Evolutionary conservation across 2,329 filamentous ascomycete species (phyloP), one percentile per base, ranked within the genome.

Genomic region (Neonectria hederae): DNA sequence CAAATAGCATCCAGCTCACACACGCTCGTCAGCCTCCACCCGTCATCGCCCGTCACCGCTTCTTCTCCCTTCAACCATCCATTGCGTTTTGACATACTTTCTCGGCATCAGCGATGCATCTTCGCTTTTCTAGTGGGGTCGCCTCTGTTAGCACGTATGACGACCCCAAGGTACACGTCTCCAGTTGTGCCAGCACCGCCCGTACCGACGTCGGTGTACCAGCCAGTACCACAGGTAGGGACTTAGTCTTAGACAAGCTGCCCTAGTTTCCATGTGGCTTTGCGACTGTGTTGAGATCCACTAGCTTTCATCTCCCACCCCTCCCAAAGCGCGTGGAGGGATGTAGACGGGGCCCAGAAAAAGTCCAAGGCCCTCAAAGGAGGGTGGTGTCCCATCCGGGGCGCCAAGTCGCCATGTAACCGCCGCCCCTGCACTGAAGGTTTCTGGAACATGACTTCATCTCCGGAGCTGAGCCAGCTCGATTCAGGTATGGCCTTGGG

Each of bases 391-490:
- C 54, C 28, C 48, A 53, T 30, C 48, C 26, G 42, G 22, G 32
- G 24, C 49, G 49, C 54, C 60, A 63, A 51, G 54, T 58, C 55
- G 5, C 51, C 48, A 59, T 54, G 55, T 22, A 63, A 55, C 55
- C 56, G 35, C 49, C 21, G 43, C 49, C 59, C 63, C 63, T 62
- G 54, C 48, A 13, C 59, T 59, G 56, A 72, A 67, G 62, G 63
- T 60, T 72, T 73, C 70, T 72, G 62, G 71, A 72, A 73, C 59
- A 67, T 69, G 68, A 64, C 59, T 64, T 73, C 65, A 72, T 70
- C 62, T 70, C 66, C 65, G 65, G 48, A 51, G 55, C 53, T 53
- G 32, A 58, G 30, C 61, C 56, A 63, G 56, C 8, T 32, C 46
- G 21, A 14, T 17, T 17, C 17, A 21, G 21, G 43, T 26, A 48